Percentiles rank a stretch among this genome's conserved stretches.
phyloP scores from a whole-genome alignment of 176 grass and related monocot genomes.

The Cenchrus fungigraminus region DNA sequence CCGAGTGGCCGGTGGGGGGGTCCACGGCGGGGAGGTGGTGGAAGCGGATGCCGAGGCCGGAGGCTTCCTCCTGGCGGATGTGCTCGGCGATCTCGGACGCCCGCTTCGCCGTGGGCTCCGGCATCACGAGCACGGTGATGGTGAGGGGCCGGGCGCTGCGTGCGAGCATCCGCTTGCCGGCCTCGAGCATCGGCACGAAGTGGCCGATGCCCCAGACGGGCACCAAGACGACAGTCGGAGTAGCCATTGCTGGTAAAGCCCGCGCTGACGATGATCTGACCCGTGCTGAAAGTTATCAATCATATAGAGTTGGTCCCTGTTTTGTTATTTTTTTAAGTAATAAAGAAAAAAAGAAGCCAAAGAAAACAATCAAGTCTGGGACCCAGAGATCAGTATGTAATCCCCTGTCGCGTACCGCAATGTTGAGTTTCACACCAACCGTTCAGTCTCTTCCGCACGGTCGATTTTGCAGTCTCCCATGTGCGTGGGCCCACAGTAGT shows the following conservation, averaged over 20 bases:
- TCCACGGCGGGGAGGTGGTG: slow-evolving; percentile 14
- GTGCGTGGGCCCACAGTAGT: too few relatives aligned
- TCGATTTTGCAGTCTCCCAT: too few relatives aligned
- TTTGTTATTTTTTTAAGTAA: not conserved
- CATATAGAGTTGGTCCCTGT: too few relatives aligned
- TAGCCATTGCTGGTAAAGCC: not conserved
- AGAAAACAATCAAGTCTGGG: not conserved
- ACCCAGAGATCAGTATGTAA: too few relatives aligned
- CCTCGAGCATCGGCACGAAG: not conserved
- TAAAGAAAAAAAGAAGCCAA: not conserved
- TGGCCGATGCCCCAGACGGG: slow-evolving; percentile 33
- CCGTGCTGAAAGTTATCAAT: too few relatives aligned
- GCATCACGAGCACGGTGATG: slow-evolving; percentile 27
- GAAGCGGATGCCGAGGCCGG: slow-evolving; percentile 21
- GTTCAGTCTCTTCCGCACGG: too few relatives aligned
- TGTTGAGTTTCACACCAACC: too few relatives aligned
- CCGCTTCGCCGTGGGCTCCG: not conserved
- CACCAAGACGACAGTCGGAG: not conserved
- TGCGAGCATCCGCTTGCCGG: slow-evolving; percentile 32
- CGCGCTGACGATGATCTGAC: not conserved
- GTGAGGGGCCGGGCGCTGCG: not conserved
- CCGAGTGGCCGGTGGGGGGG: not conserved
- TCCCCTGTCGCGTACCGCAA: too few relatives aligned
- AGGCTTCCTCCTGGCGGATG: not conserved
- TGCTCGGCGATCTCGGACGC: slow-evolving; percentile 18